Evolutionary conservation across 495 filamentous ascomycete species (phyloP), one percentile per base, ranked within the genome.

Genomic region (Hamigera avellanea): DNA sequence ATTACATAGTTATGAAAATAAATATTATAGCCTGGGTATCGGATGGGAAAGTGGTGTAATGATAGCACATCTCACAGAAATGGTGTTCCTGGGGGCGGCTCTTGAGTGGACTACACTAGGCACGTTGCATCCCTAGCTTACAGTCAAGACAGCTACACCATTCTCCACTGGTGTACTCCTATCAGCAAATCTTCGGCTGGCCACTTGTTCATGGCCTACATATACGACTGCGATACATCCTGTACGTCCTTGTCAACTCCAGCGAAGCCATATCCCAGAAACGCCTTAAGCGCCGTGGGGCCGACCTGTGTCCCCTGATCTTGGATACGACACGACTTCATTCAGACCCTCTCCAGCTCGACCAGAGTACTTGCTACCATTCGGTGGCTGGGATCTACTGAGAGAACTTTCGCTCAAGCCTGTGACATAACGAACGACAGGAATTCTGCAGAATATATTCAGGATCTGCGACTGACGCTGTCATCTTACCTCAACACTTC

Each of bases 101-200:
- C 21, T 9, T 23, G 4, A 5, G 21, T 23, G 21, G 21, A 9
- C 21, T 23, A 23, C 21, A 9, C 21, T 23, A 23, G 21, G 21
- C 21, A 5, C 21, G 21, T 37, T 37, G 26, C 35, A 37, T 29
- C 35, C 35, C 35, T 37, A 35, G 21, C n/a, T 12, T 32, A 19
- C 27, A 15, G 13, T 15, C 37, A 36, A 37, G 19, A 33, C 15
- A 45, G 35, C 53, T 53, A 53, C 46, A 45, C 50, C 52, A 56
- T 30, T 17, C 36, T 40, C 36, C 33, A 49, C 40, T 31, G 26
- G 21, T 28, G 34, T 31, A 4, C 28, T 33, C 28, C 46, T 49
- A 44, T 52, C 49, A 48, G 52, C 49, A 52, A 45, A 43, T 40
- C 35, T 32, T 14, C 14, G 39, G 40, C 44, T 38, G 23, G 44